Evolutionary conservation across 768 basidiomycete genomes (phyloP), one percentile per base, ranked within the genome.

Genomic region (Amanita exitialis): DNA sequence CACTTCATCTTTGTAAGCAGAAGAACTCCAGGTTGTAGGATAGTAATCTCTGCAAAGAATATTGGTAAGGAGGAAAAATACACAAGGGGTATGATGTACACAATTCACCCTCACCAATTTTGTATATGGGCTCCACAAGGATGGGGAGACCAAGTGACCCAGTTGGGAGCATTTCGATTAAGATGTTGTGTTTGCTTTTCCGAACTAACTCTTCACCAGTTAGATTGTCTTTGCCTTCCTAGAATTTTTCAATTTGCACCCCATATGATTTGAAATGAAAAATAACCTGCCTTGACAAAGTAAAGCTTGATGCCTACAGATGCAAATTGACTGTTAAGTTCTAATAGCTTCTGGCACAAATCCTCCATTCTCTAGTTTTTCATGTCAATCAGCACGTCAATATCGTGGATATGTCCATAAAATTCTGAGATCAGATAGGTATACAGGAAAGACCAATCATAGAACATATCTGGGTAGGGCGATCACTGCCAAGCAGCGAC

Each of bases 1-100:
- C 64, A 51, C 47, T 62, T 62, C 51, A 64, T 54, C 49, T 65
- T 65, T n/a, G 62, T 64, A n/a, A 65, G 54, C 16, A 61, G 45
- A 44, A 65, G 57, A 23, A 63, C 52, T 6, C 50, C 44, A 15
- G 61, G 63, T 39, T 63, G 55, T 4, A 63, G 58, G 15, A 61
- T 60, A 27, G 52, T 25, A 51, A 58, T 47, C 15, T 37, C 57
- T 62, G 41, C 32, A 21, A 30, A 21, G 28, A 38, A 9, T 27
- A 45, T 15, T 21, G 13, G 21, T 25, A 20, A 30, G 35, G 16
- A 30, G 35, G 21, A 10, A 41, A 48, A 27, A 37, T 32, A 50
- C 21, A 35, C 23, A 41, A 12, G 23, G 20, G 28, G 21, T 32
- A 15, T 21, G 27, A 50, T 54, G 28, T 47, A 57, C 59, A 18